Base-by-base conservation (phyloP, 2,329 filamentous ascomycete species). In the Paraphaeosphaeria sporulosa region DNA sequence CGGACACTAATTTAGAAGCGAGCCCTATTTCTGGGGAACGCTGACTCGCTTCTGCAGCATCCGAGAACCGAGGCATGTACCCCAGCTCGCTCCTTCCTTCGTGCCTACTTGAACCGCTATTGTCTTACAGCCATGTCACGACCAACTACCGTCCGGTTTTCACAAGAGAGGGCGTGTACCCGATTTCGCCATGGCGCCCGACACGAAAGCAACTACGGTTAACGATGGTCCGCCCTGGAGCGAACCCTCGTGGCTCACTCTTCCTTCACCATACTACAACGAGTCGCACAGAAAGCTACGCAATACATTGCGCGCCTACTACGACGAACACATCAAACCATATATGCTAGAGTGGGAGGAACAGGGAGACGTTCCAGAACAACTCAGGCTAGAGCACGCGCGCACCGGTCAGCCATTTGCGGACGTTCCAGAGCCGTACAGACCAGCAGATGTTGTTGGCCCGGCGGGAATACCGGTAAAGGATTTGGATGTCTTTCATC, bases 291-390 rank as follows among this genome's bases (percentile, higher is more conserved):
- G 83, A 34, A 78, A 75, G n/a, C 80, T 90, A 1, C 86, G 87
- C 54, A 80, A 84, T 40, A 80, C 79, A 4, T 77, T 90, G 0
- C 84, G 89, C 42, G 70, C 80, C 25, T 90, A 90, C 62, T 79
- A 90, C 50, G 84, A 90, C 59, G 79, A 82, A 1, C 77, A 87
- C 40, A 80, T 90, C 47, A 77, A 85, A 1, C 87, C 87, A 0
- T 80, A 84, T 63, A 84, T 85, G 4, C 81, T 87, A 34, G 86
- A 89, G 42, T 91, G 89, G 88, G 89, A 91, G 64, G 80, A 77
- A 55, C 71, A 74, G 23, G 81, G 81, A 44, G 77, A 76, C 70
- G 82, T 81, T 3, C 83, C 83, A 2, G 83, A 84, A 1, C 72
- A 83, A 56, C 84, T 66, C 17, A 67, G 71, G 10, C 59, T 75